These are phyloP conservation scores for Cinnamomum chago DNA, from an alignment of 164 flowering plant species.

Conservation along the genomic window DNA sequence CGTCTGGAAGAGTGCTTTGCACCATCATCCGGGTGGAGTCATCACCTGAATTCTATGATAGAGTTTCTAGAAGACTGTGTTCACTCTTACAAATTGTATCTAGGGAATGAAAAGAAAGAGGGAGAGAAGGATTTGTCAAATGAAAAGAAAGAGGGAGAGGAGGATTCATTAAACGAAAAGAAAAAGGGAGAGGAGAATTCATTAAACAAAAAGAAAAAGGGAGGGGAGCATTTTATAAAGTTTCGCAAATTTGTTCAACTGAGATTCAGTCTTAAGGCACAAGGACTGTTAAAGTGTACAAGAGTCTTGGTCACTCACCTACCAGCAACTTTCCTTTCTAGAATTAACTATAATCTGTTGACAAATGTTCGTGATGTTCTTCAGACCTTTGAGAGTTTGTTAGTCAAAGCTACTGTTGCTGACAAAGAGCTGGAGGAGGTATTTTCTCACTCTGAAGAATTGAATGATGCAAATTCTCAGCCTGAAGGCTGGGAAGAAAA, in stretches of 20 bases:
- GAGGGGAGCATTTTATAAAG: not conserved
- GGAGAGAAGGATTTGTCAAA: too few species aligned
- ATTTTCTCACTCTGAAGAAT: conserved; percentile 21
- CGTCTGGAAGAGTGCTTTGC: conserved; percentile 43
- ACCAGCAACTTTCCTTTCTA: conserved; percentile 21
- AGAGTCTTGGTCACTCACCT: conserved; percentile 44
- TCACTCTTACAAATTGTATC: conserved; percentile 21
- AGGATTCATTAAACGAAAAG: too few species aligned
- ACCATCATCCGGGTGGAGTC: conserved; percentile 46
- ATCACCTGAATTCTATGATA: conserved; percentile 33
- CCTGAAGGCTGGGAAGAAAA: not conserved
- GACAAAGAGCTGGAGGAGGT: conserved; percentile 35
- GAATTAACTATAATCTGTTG: conserved; percentile 24
- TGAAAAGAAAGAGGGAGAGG: too few species aligned
- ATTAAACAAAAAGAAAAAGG: too few species aligned
- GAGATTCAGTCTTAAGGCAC: not conserved
- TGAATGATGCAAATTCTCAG: not conserved
- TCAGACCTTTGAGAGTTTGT: conserved; percentile 26
- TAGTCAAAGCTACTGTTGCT: conserved; percentile 20
- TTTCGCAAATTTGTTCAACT: not conserved
- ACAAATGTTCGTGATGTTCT: too few species aligned
- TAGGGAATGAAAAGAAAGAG: too few species aligned
- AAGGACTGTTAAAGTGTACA: conserved; percentile 27
- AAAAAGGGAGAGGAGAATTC: too few species aligned
- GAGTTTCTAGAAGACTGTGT: conserved; percentile 46